Evolutionary conservation across 2,329 filamentous ascomycete genomes (phyloP).

Genomic region (Aureobasidium leucospermi): DNA sequence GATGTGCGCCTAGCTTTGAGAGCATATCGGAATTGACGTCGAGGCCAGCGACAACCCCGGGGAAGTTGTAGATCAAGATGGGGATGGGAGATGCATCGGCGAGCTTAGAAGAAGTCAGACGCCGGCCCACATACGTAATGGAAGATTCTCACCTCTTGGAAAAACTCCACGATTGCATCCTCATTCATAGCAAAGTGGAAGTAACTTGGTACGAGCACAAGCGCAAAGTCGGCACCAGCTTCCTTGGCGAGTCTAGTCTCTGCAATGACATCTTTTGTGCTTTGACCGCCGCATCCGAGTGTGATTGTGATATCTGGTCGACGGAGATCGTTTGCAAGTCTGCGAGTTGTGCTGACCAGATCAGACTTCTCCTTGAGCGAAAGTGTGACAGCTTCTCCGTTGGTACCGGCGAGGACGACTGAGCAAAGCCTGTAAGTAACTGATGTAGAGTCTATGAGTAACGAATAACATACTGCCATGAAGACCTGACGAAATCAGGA

Average conservation of each 20-base stretch:
- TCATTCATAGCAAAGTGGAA: slow-evolving; percentile 35
- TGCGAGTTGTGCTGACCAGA: slow-evolving; percentile 62
- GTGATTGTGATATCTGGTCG: slow-evolving; percentile 63
- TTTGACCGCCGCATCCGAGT: slow-evolving; percentile 54
- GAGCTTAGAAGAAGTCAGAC: slow-evolving; percentile 37
- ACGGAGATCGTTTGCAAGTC: slow-evolving; percentile 61
- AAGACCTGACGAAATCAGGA: slow-evolving; percentile 46
- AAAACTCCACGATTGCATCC: slow-evolving; percentile 30
- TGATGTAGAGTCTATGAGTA: slow-evolving; percentile 5
- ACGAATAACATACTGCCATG: slow-evolving; percentile 40
- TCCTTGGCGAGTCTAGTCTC: slow-evolving; percentile 31
- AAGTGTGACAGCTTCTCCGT: slow-evolving; percentile 75
- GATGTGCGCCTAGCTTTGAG: slow-evolving; percentile 28
- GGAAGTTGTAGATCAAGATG: slow-evolving; percentile 43
- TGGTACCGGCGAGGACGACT: slow-evolving; percentile 71
- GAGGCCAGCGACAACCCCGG: slow-evolving; percentile 35
- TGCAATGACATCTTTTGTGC: slow-evolving; percentile 36
- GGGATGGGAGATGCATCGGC: slow-evolving; percentile 49
- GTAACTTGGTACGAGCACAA: slow-evolving; percentile 34
- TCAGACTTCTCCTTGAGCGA: slow-evolving; percentile 61
- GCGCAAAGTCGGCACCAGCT: slow-evolving; percentile 32
- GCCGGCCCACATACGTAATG: neutral
- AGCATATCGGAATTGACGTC: slow-evolving; percentile 38
- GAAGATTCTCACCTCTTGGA: slow-evolving; percentile 30
- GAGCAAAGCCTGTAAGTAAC: slow-evolving; percentile 45